These are phyloP conservation scores for Nigrospora sphaerica DNA, from an alignment of 2,329 filamentous ascomycete genomes.

Conservation along the genomic window DNA sequence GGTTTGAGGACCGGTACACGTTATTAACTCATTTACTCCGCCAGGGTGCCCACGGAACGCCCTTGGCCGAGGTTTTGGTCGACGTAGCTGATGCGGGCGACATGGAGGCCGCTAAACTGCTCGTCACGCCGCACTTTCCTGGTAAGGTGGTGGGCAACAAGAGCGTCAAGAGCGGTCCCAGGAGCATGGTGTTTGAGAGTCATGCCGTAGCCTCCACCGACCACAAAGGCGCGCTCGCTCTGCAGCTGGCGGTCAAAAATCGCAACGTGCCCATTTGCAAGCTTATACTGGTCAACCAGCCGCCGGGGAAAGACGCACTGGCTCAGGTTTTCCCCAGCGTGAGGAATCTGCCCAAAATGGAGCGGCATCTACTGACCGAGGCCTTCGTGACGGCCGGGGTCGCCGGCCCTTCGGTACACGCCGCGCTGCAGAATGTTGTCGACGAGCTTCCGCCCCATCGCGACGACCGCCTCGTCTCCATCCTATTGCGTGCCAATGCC, in stretches of 20 bases:
- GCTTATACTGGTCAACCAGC: slow-evolving; percentile 38
- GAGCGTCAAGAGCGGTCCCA: slow-evolving; percentile 19
- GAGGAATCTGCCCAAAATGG: slow-evolving; percentile 30
- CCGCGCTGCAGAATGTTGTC: slow-evolving; percentile 45
- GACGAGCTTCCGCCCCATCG: slow-evolving; percentile 36
- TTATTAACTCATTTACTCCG: slow-evolving; percentile 39
- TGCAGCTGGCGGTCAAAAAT: slow-evolving; percentile 40
- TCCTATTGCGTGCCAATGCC: slow-evolving; percentile 43
- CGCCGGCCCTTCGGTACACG: slow-evolving; percentile 37
- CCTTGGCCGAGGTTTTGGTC: slow-evolving; percentile 42
- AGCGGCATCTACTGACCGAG: slow-evolving; percentile 41
- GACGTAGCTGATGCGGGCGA: slow-evolving; percentile 42
- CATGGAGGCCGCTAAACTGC: slow-evolving; percentile 35
- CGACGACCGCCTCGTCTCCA: slow-evolving; percentile 43
- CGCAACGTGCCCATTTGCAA: slow-evolving; percentile 36
- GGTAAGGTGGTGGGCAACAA: slow-evolving; percentile 19
- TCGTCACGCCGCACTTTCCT: slow-evolving; percentile 41
- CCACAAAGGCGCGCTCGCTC: slow-evolving; percentile 41
- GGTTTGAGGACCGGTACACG: slow-evolving; percentile 34
- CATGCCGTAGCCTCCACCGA: slow-evolving; percentile 47
- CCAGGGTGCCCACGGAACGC: slow-evolving; percentile 40
- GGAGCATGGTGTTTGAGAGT: slow-evolving; percentile 27
- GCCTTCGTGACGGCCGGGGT: slow-evolving; percentile 42
- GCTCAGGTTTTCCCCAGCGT: slow-evolving; percentile 41
- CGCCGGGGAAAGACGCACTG: slow-evolving; percentile 37